Base-by-base conservation (phyloP, 129 eudicot genomes). In the Cynara cardunculus region DNA sequence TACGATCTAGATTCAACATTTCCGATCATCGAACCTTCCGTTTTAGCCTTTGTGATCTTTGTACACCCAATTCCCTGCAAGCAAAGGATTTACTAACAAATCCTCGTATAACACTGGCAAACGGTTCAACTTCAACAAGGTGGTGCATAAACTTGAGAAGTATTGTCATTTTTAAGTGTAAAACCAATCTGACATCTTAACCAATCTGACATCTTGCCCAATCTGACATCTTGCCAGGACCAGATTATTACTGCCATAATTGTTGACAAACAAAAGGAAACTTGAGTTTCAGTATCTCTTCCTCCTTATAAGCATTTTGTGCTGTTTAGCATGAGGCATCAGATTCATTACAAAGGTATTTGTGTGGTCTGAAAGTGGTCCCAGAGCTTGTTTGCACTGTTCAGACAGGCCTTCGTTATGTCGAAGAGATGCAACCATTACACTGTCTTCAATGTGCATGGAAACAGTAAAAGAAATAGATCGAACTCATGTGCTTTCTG, bases 41-140 rank as follows among this genome's bases (percentile, higher is more conserved):
- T 83, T 80, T 81, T 89, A 62, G 90, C 94, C 76, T 86, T 90
- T 28, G 93, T 90, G 65, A 95, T 92, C 88, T 95, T 95, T 66
- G 94, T 90, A 80, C 94, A 95, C 80, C 91, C 99, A 84, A 90
- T 88, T 82, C 99, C 99, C 99, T 95, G 88, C 85, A 83, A 65
- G n/a, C 18, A 74, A 5, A 28, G 35, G 73, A 66, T 59, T 39
- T 73, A 73, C 21, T 16, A 49, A 65, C 35, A 41, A 41, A 66
- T 79, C 69, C 28, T 64, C 28, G 6, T 62, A n/a, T 21, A 56
- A 46, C 12, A 46, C 32, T 46, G 46, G 27, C 32, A 49, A 78
- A 8, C 12, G 26, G 8, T 19, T 61, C 26, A 19, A 61, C 68
- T 21, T 61, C 68, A 7, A 61, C 68, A 7, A 61, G 68, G 68